These are phyloP conservation scores for Tinospora cordifolia DNA, from an alignment of 164 flowering plant species.

Conservation along the genomic window DNA sequence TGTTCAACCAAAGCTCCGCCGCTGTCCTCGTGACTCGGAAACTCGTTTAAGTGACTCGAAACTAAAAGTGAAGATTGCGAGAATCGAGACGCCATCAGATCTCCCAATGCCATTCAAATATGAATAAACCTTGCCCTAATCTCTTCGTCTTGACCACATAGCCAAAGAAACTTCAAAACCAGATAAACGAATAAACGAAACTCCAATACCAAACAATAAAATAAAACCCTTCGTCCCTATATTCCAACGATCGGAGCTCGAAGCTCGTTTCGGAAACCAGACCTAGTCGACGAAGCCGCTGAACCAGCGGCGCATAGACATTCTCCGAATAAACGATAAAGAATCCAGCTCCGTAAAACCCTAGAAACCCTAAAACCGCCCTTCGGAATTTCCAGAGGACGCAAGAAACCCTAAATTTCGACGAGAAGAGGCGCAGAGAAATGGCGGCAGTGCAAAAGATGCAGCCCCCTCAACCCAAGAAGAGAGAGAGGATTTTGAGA, in stretches of 20 bases:
- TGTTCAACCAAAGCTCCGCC: conserved; percentile 10
- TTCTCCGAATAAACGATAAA: conserved; percentile 31
- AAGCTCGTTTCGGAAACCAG: neutral
- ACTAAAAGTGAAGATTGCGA: conserved; percentile 52
- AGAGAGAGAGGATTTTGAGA: conserved; percentile 1
- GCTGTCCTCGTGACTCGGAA: conserved; percentile 29
- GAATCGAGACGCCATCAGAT: conserved; percentile 77
- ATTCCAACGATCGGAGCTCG: conserved; percentile 5
- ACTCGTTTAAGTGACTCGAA: conserved; percentile 55
- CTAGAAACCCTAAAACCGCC: neutral
- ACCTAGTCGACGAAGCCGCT: conserved; percentile 70
- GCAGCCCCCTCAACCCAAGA: neutral
- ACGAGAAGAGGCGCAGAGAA: neutral
- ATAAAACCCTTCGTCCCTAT: neutral
- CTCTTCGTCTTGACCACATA: conserved; percentile 11
- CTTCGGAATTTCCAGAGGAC: neutral
- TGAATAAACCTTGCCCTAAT: conserved; percentile 32
- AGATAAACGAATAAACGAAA: too few species aligned
- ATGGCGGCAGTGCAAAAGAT: conserved; percentile 16
- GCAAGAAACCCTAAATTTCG: conserved; percentile 16
- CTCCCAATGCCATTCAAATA: conserved; percentile 94
- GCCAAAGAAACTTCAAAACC: neutral
- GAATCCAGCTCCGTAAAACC: conserved; percentile 63
- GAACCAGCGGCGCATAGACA: conserved; percentile 81
- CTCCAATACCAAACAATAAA: neutral